Evolutionary conservation across 2,329 filamentous ascomycete genomes (phyloP).

Genomic region (Epichloe brachyelytri): DNA sequence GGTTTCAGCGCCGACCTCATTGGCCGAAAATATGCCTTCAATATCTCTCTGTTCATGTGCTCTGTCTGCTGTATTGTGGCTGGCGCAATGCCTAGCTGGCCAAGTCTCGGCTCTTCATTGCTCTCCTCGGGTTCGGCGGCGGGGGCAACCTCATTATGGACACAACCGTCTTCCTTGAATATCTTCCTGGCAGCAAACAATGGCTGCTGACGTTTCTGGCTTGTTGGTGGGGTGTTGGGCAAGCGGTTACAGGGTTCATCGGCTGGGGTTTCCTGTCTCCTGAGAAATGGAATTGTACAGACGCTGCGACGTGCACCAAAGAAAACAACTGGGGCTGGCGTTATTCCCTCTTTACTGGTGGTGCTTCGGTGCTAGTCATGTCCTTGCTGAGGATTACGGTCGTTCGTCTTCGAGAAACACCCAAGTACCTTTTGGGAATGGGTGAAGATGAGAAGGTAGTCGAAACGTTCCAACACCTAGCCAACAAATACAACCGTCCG

Average conservation of each 20-base stretch:
- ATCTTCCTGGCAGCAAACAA: constrained; percentile 32
- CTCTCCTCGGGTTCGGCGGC: constrained; percentile 47
- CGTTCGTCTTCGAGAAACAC: constrained; percentile 34
- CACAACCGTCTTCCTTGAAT: constrained; percentile 39
- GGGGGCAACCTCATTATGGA: constrained; percentile 39
- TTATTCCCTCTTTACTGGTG: constrained; percentile 32
- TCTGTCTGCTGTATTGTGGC: constrained; percentile 46
- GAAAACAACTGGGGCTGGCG: constrained; percentile 37
- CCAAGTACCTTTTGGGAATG: constrained; percentile 33
- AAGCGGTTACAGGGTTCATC: constrained; percentile 32
- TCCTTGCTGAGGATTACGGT: constrained; percentile 31
- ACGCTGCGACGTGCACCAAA: constrained; percentile 31
- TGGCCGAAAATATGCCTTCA: constrained; percentile 56
- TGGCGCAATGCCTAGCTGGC: constrained; percentile 55
- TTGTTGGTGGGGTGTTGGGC: constrained; percentile 38
- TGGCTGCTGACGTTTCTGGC: constrained; percentile 34
- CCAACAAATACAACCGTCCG: constrained; percentile 30
- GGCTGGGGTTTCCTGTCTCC: constrained; percentile 38
- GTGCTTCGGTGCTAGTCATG: constrained; percentile 30
- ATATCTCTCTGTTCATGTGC: constrained; percentile 50
- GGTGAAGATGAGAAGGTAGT: constrained; percentile 36
- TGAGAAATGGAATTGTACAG: constrained; percentile 26
- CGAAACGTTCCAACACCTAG: constrained; percentile 33
- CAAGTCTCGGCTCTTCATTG: constrained; percentile 49
- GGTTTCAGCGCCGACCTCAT: constrained; percentile 55